Conservation (phyloP, 192 early-diverging fungal species). For the Endogone sp. region DNA sequence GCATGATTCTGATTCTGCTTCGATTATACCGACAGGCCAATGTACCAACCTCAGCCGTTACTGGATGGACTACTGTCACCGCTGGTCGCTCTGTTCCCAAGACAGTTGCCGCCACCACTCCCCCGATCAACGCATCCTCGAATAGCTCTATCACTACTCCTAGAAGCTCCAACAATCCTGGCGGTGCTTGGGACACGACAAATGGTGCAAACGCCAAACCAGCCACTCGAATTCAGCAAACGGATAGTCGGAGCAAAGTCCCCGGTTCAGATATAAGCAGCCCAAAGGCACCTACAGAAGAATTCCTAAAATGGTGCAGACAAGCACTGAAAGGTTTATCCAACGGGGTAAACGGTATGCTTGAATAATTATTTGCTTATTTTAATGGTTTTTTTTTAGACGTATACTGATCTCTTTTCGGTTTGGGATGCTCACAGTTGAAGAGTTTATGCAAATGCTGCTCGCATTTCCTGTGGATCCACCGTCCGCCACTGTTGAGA, state of each 20-base stretch:
- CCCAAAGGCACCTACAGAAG: conserved; percentile 45
- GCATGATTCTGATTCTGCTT: too few relatives aligned
- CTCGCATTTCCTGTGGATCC: conserved; percentile 68
- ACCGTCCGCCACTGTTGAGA: conserved; percentile 60
- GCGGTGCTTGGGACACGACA: conserved; percentile 17
- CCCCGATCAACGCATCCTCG: not conserved
- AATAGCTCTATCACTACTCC: not conserved
- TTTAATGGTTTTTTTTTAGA: too few relatives aligned
- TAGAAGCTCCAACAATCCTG: not conserved
- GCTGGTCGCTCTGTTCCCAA: conserved; percentile 6
- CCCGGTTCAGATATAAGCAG: conserved; percentile 1
- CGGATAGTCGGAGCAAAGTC: not conserved
- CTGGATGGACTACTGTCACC: conserved; percentile 37
- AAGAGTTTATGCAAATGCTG: conserved; percentile 76
- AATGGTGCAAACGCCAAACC: conserved; percentile 6
- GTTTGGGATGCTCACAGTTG: conserved; percentile 18
- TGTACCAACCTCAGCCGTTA: conserved; percentile 1
- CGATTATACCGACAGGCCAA: not conserved
- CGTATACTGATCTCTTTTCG: not conserved
- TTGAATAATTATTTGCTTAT: too few relatives aligned
- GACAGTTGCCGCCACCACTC: conserved; percentile 1
- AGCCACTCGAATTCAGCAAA: not conserved
- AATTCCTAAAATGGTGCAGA: conserved; percentile 73
- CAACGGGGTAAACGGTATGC: conserved; percentile 44
- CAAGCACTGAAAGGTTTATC: conserved; percentile 55